A percentile compares a stretch with the other conserved stretches of the same genome.
Conservation (phyloP, 2,329 filamentous ascomycete genomes). For the Fusarium multiceps region DNA sequence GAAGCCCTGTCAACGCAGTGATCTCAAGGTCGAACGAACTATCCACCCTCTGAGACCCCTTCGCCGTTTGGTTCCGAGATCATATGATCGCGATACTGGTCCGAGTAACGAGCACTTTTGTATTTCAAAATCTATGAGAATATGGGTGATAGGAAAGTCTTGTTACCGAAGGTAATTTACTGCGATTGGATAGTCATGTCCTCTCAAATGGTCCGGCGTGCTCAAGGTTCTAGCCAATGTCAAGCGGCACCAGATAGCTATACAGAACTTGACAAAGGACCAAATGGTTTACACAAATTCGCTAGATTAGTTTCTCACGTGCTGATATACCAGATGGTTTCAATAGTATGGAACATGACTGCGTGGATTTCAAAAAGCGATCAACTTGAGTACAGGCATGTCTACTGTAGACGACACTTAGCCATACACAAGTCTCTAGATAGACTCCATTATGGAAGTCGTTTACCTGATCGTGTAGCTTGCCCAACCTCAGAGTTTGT, state of each 20-base stretch:
- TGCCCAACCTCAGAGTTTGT: conserved; percentile 71
- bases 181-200: neutral
- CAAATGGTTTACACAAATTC: neutral
- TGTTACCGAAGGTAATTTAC: neutral
- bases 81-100: neutral
- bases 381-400: neutral
- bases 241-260: neutral
- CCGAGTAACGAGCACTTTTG: neutral
- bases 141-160: neutral
- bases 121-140: neutral
- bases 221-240: neutral
- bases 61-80: neutral
- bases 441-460: conserved; percentile 61
- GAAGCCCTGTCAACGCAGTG: neutral
- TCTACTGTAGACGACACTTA: neutral
- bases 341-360: neutral
- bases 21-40: neutral
- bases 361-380: neutral
- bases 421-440: too few relatives aligned
- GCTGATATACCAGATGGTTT: neutral
- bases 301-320: neutral
- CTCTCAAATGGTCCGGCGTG: neutral
- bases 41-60: neutral
- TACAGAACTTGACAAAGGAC: neutral
- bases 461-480: conserved; percentile 70